Evolutionary conservation across 1,284 basidiomycete genomes (phyloP), one percentile per base, ranked within the genome.

Genomic region (Marasmius sp.): DNA sequence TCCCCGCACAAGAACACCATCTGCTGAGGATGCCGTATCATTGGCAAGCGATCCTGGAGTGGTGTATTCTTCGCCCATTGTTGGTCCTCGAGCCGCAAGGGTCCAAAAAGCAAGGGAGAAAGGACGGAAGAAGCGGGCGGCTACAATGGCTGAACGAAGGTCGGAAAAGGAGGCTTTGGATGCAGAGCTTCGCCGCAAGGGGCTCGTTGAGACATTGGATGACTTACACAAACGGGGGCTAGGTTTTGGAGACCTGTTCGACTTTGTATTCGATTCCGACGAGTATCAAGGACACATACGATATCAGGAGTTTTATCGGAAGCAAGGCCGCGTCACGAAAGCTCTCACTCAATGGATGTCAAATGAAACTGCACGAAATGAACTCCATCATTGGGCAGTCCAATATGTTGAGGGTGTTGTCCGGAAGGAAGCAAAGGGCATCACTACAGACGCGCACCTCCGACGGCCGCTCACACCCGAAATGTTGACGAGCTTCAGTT

Each of bases 191-290:
- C 41, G 41, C 41, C 41, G 20, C 20, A 43, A 33, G 45, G 37
- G 36, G 36, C 33, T 55, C 16, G 7, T 14, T 33, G 16, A 16
- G n/a, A 49, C 45, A 8, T n/a, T 48, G 33, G 20, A 39, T 27
- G 14, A 41, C 14, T 57, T 60, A 1, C 12, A 20, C 0, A 22
- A 27, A 0, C 37, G 50, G 12, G 47, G 61, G 0, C 52, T 64
- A 20, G 48, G 61, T 0, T 55, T 67, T 38, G 61, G 57, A n/a
- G 63, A 68, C 27, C 60, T 72, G 5, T 53, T 71, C 27, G 50
- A 65, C 2, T 67, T 66, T 62, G 65, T 72, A 27, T 70, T 70
- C 45, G 62, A 73, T 61, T 70, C 71, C 0, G 14, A 48, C 1
- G 58, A 65, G 36, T 51, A 60, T 16, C 61, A 68, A 38, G 66